Evolutionary conservation across 2,329 filamentous ascomycete species (phyloP).

Genomic region (Pseudovirgaria hyperparasitica): DNA sequence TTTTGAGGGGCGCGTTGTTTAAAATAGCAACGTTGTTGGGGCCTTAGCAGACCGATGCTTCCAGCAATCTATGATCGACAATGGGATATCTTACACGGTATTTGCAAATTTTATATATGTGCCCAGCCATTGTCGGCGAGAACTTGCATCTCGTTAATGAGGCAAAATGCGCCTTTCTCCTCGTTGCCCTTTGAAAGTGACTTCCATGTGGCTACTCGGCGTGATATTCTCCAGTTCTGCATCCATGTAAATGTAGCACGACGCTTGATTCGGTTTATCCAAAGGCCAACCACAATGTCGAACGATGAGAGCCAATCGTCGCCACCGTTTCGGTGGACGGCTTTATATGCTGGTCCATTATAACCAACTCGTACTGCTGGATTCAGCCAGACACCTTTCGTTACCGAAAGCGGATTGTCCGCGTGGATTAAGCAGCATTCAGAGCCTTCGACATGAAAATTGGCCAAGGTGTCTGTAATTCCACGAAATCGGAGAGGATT

Average conservation of each 20-base stretch:
- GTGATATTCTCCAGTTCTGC: constrained; percentile 1
- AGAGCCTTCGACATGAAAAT: constrained; percentile 55
- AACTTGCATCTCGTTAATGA: constrained; percentile 28
- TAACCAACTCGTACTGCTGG: constrained; percentile 58
- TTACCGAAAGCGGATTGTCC: constrained; percentile 47
- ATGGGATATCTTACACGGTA: too few species aligned
- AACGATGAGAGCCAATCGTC: constrained; percentile 7
- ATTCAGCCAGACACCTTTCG: constrained; percentile 52
- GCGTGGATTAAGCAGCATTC: constrained; percentile 70
- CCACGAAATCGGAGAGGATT: constrained; percentile 47
- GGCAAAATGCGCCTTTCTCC: constrained; percentile 19
- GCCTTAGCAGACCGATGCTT: too few species aligned
- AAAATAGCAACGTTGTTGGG: too few species aligned
- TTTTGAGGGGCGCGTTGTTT: too few species aligned
- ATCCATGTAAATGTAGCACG: constrained; percentile 3
- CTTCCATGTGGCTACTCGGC: constrained; percentile 6
- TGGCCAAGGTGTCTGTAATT: constrained; percentile 47
- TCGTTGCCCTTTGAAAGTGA: constrained; percentile 1
- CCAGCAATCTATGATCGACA: too few species aligned
- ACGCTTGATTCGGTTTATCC: constrained; percentile 10
- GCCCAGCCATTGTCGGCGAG: constrained; percentile 22
- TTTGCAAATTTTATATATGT: constrained; percentile 16
- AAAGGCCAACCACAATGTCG: constrained; percentile 8
- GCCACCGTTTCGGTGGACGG: constrained; percentile 6
- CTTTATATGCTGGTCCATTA: constrained; percentile 23